phyloP scores from a whole-genome alignment of 169 alveolate genomes.

The Plasmodium ovale region DNA sequence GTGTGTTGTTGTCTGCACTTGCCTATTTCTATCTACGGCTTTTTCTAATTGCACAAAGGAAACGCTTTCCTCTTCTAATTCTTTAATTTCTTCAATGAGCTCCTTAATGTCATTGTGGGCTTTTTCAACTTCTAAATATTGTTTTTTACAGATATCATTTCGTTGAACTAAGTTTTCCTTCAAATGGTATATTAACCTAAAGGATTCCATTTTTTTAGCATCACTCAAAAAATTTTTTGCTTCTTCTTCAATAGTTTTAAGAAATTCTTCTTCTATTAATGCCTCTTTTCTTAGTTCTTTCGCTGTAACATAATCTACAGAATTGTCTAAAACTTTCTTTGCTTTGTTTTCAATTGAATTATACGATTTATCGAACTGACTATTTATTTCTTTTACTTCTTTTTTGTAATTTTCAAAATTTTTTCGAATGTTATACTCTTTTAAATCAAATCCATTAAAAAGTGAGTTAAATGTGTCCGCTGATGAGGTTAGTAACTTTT shows the following conservation, averaged over 20 bases:
- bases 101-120: neutral
- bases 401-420: neutral
- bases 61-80: neutral
- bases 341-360: neutral
- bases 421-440: neutral
- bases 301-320: neutral
- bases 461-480: neutral
- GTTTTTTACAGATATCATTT: neutral
- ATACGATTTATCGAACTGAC: neutral
- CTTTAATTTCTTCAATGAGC: conserved; percentile 1
- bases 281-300: conserved; percentile 1
- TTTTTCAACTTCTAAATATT: conserved; percentile 7
- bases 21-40: neutral
- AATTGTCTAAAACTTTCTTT: neutral
- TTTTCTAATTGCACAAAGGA: neutral
- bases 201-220: conserved; percentile 5
- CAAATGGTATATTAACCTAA: neutral
- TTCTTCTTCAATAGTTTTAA: neutral
- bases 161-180: neutral
- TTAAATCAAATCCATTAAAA: conserved; percentile 7
- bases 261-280: neutral
- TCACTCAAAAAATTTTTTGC: conserved; percentile 6
- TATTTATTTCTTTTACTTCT: neutral
- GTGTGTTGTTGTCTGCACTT: neutral
- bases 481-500: neutral